Evolutionary conservation across 495 filamentous ascomycete genomes (phyloP), one percentile per base, ranked within the genome.

Genomic region (Lepidopterella palustris): DNA sequence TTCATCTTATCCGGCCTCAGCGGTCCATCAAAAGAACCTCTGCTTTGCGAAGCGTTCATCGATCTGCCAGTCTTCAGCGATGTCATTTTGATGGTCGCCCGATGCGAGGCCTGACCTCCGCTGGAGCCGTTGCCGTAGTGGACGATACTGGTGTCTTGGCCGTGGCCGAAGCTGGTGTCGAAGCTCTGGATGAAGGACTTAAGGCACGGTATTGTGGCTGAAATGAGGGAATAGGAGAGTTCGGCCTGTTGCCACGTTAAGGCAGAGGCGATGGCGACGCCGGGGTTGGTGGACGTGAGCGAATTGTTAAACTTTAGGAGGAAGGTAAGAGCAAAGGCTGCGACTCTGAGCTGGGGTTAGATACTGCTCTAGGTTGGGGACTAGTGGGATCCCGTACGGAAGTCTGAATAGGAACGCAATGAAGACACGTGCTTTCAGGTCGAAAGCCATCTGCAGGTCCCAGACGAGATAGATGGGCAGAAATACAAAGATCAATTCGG

Each of bases 151-250:
- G n/a, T n/a, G n/a, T n/a, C n/a, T n/a, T n/a, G n/a, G n/a, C n/a
- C n/a, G n/a, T n/a, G n/a, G n/a, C n/a, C n/a, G n/a, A n/a, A 51
- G 29, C 51, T 45, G 4, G 52, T 50, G 28, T 27, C 28, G 6
- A 67, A 48, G 28, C 35, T 50, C n/a, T 60, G 9, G 10, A 61
- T 31, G 47, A 67, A 67, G n/a, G 51, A 45, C 26, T 61, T 61
- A 8, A 67, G 57, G 31, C 51, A 53, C 6, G 64, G 62, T n/a
- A 67, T 64, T 1, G 64, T 64, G 5, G 62, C 62, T 5, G 64
- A 52, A 23, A 64, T 58, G 28, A 67, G 62, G 11, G 56, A 57
- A 24, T 47, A 61, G 10, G 47, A 3, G 18, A 67, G 42, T 20
- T 29, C n/a, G 21, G 32, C 45, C 42, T 57, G 56, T 48, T 61